These are phyloP conservation scores for Luzula sylvatica DNA, from an alignment of 176 grass and related monocot genomes.

Conservation along the genomic window DNA sequence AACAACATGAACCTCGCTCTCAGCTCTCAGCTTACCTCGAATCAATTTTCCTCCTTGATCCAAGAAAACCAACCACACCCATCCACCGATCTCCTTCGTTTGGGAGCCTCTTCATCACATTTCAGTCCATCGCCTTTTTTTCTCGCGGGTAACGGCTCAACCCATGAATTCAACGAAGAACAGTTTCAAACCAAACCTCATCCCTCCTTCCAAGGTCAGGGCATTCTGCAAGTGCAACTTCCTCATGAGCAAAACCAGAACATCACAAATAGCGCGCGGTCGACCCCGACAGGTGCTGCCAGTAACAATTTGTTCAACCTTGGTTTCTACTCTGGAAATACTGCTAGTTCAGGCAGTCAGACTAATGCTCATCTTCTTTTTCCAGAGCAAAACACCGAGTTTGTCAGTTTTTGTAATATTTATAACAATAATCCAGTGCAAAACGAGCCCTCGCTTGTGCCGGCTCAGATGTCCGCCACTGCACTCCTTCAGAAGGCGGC, in stretches of 20 bases:
- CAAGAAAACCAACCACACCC: conserved; percentile 35
- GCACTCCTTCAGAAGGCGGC: conserved; percentile 86
- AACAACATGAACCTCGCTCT: conserved; percentile 49
- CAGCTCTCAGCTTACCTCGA: neutral
- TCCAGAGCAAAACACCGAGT: conserved; percentile 34
- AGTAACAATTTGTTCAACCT: conserved; percentile 35
- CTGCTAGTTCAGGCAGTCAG: neutral
- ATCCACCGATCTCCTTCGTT: conserved; percentile 28
- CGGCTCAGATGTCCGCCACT: conserved; percentile 75
- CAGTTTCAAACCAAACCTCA: conserved; percentile 55
- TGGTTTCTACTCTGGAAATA: conserved; percentile 44
- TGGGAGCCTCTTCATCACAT: conserved; percentile 23
- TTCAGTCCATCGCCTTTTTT: conserved; percentile 49
- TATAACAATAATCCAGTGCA: conserved; percentile 15
- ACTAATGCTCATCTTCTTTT: conserved; percentile 38
- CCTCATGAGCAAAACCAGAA: conserved; percentile 37
- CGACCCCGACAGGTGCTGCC: conserved; percentile 20
- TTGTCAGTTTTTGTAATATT: conserved; percentile 17
- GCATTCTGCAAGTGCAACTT: conserved; percentile 76
- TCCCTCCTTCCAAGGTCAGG: conserved; percentile 54
- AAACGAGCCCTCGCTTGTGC: neutral
- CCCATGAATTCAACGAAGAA: conserved; percentile 43
- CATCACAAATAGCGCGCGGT: conserved; percentile 18
- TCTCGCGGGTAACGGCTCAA: conserved; percentile 20
- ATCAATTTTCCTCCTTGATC: conserved; percentile 6